A percentile compares a stretch with the other conserved stretches of the same genome.
Conservation (phyloP, 169 alveolate genomes). For the Plasmodium billcollinsi region DNA sequence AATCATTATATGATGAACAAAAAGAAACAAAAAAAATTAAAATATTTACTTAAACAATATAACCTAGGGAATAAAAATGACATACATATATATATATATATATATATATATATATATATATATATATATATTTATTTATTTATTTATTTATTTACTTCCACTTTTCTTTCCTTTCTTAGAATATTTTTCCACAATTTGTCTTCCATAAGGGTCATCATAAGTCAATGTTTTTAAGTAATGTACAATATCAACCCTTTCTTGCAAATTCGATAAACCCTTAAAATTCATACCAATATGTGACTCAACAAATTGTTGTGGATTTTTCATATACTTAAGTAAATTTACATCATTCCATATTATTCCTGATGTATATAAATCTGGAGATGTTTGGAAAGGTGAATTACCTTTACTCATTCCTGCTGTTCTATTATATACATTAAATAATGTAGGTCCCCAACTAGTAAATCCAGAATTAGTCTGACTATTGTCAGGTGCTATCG, state of each 20-base stretch:
- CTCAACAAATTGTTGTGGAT: slow-evolving; percentile 84
- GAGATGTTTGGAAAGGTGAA: slow-evolving; percentile 81
- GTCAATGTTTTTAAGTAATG: slow-evolving; percentile 86
- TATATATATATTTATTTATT: background rate
- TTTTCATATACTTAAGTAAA: slow-evolving; percentile 87
- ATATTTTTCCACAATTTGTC: slow-evolving; percentile 78
- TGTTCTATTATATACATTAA: slow-evolving; percentile 87
- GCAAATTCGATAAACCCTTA: slow-evolving; percentile 85
- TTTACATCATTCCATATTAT: slow-evolving; percentile 89
- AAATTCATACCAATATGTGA: slow-evolving; percentile 86
- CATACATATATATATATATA: background rate
- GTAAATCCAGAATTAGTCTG: slow-evolving; percentile 85
- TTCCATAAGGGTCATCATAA: slow-evolving; percentile 84
- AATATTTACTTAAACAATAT: no score
- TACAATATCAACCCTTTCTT: slow-evolving; percentile 87
- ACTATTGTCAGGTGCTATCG: slow-evolving; percentile 88
- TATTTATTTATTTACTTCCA: background rate
- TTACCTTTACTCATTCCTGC: slow-evolving; percentile 85
- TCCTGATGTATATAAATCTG: slow-evolving; percentile 81
- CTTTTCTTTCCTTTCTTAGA: slow-evolving; percentile 23
- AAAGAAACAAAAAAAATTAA: no score
- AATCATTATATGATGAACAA: no score
- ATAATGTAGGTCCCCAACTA: slow-evolving; percentile 88
- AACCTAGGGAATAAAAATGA: background rate
- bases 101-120: background rate